Base-by-base conservation (phyloP, 164 flowering plant species). In the Tinospora cordifolia region DNA sequence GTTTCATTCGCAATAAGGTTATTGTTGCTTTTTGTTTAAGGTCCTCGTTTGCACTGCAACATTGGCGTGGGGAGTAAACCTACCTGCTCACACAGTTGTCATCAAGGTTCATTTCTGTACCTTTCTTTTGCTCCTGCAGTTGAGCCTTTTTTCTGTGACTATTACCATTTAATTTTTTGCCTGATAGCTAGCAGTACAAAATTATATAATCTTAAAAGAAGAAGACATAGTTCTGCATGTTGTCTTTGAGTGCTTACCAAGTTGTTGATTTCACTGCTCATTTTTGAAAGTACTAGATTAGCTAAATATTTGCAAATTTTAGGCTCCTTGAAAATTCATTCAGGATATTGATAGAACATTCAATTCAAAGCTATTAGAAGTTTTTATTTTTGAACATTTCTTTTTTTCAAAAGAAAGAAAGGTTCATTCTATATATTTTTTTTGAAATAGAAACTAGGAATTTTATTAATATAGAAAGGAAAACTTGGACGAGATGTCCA, bases 41-140 rank as follows among this genome's bases (percentile, higher is more conserved):
- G 98, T 95, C 24, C 96, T 95, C 78, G 96, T 95, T 67, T 95
- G 99, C 83, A 95, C 99, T 64, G 98, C 99, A 69, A 95, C 99
- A 69, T 79, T 95, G 84, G 99, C 99, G 71, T 95, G 99, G 99
- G 99, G 99, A 69, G 99, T 95, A 38, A 95, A 95, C 81, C 81
- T 95, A 75, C 99, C 99, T 64, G 99, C 99, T 78, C 99, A 95
- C 76, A 95, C 99, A 8, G 99, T 95, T 77, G 96, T 95, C 60
- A 95, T 95, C 68, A 95, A 95, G 98, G 99, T 79, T 59, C 40
- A 72, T 88, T 51, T 78, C 86, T 65, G 62, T 51, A 69, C 51
- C 60, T 60, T 26, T 60, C 54, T 10, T 51, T 72, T 21, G 11
- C 10, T 54, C 13, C 24, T 39, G n/a, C 0, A 12, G 36, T 60